Evolutionary conservation across 23 red algal species (phyloP), one percentile per base, ranked within the genome.

Genomic region (Gracilaria gracilis): DNA sequence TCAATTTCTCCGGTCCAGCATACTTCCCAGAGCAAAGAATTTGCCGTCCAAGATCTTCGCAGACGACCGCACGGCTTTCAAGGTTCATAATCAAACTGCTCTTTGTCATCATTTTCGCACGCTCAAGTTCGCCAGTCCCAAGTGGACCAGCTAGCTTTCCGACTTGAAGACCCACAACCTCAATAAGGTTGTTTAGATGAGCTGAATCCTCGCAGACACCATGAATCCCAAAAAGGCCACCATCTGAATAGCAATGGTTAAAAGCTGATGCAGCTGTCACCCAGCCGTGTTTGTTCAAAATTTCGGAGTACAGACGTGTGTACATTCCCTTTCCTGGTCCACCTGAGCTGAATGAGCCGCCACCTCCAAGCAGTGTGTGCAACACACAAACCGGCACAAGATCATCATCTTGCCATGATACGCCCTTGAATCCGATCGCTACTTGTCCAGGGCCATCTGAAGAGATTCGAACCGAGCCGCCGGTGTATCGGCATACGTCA

Each of bases 251-350:
- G 66, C 88, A 92, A 79, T 96, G 91, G 73, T 99, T 99, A 73
- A 96, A 96, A 39, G 93, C 91, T 24, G 80, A 79, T 23, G 86
- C 84, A 12, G 93, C 89, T 19, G 84, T 69, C 9, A 99, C 88
- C 97, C 97, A 99, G 9, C 81, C 89, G 88, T 99, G 92, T 27
- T 82, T 88, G 57, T 92, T 95, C 80, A 99, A 87, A 78, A 99
- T 73, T 58, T 91, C 83, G 17, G 97, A 94, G 57, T 96, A 99
- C 72, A 99, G 53, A 12, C 93, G 93, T 35, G 97, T 95, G 79
- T 96, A 96, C 97, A 99, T 96, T 58, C 97, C 97, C 80, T 99
- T 99, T 16, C 97, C 97, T 47, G 97, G 97, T 21, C 97, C 97
- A 53, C 97, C 97, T 39, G 97, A 93, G 53, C 90, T 94, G 82